Evolutionary conservation across 1,139 yeast genomes (phyloP).

Genomic region (Kurtzmaniella quercitrusa): DNA sequence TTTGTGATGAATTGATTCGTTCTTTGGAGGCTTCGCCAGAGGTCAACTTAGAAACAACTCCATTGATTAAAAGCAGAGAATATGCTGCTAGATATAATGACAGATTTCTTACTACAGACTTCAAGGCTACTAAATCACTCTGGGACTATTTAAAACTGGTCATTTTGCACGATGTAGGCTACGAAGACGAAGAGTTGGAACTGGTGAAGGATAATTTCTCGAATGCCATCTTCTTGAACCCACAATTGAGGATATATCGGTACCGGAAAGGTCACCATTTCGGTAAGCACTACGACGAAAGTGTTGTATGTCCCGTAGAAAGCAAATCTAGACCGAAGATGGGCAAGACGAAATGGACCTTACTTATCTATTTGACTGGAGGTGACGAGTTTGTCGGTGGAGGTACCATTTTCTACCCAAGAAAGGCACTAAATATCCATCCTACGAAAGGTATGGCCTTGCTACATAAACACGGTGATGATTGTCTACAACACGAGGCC

Average conservation of each 20-base stretch:
- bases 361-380: constrained; percentile 56
- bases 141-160: constrained; percentile 41
- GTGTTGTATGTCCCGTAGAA: constrained; percentile 33
- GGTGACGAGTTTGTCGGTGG: constrained; percentile 57
- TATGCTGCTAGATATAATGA: constrained; percentile 63
- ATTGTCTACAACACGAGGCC: constrained; percentile 61
- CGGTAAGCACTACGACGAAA: constrained; percentile 61
- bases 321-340: constrained; percentile 14
- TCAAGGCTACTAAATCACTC: constrained; percentile 31
- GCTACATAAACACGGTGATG: constrained; percentile 64
- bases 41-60: constrained; percentile 44
- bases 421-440: constrained; percentile 31
- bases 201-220: constrained; percentile 24
- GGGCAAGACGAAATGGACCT: constrained; percentile 56
- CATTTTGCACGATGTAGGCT: constrained; percentile 26
- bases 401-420: constrained; percentile 53
- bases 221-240: constrained; percentile 49
- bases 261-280: constrained; percentile 58
- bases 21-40: constrained; percentile 25
- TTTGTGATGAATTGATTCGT: constrained; percentile 42
- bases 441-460: constrained; percentile 58
- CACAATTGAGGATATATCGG: constrained; percentile 54
- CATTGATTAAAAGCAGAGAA: constrained; percentile 43
- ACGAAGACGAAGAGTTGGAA: constrained; percentile 25
- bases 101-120: constrained; percentile 41